These are phyloP conservation scores for Colletotrichum filicis DNA, from an alignment of 2,329 filamentous ascomycete species.

Conservation along the genomic window DNA sequence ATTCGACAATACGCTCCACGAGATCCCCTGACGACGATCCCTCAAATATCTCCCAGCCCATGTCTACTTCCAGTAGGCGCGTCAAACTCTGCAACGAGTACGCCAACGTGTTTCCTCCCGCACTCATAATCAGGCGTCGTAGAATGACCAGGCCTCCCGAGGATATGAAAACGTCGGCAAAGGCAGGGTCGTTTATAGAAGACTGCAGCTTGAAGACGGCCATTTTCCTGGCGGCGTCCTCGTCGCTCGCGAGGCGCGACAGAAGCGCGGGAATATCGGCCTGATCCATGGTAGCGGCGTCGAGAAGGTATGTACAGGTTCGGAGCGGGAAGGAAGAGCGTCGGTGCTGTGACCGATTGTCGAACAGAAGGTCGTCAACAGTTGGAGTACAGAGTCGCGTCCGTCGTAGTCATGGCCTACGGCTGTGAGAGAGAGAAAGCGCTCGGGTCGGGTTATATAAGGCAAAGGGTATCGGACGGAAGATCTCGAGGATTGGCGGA, in stretches of 20 bases:
- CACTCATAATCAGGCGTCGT: constrained; percentile 83
- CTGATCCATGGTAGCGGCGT: constrained; percentile 67
- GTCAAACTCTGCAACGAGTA: constrained; percentile 93
- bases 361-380: constrained; percentile 31
- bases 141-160: constrained; percentile 86
- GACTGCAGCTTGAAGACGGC: constrained; percentile 97
- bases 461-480: constrained; percentile 18
- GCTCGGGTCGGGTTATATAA: constrained; percentile 15
- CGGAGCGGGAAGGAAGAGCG: constrained; percentile 1
- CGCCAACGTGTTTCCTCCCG: constrained; percentile 92
- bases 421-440: not conserved
- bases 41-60: constrained; percentile 94
- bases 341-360: constrained; percentile 22
- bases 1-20: constrained; percentile 82
- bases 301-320: not conserved
- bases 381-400: not conserved
- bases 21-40: constrained; percentile 71
- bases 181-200: constrained; percentile 94
- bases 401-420: constrained; percentile 27
- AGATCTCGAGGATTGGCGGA: constrained; percentile 8
- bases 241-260: constrained; percentile 72
- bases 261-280: constrained; percentile 74
- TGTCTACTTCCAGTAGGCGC: constrained; percentile 91
- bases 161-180: constrained; percentile 95
- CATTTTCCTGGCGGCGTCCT: constrained; percentile 97